phyloP scores from a whole-genome alignment of 257 asterid genomes.

The Capsicum chinense region DNA sequence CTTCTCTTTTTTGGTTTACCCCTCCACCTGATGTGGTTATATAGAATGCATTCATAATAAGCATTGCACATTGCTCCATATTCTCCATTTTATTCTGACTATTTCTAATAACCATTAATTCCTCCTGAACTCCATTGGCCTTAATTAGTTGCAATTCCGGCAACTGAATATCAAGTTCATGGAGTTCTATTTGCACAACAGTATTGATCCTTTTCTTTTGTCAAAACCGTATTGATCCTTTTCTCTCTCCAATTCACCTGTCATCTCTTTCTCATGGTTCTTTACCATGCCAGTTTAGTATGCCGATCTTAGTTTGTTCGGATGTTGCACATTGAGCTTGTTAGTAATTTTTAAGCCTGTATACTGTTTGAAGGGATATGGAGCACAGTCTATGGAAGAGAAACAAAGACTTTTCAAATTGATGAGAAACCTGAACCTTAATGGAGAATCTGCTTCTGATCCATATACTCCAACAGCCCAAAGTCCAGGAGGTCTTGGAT shows the following conservation, averaged over 20 bases:
- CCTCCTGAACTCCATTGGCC: not conserved
- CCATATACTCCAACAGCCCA: slow-evolving; percentile 79
- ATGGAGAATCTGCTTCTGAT: slow-evolving; percentile 87
- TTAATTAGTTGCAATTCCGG: not conserved
- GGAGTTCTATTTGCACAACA: not conserved
- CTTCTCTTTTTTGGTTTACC: slow-evolving; percentile 13
- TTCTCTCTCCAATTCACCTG: not conserved
- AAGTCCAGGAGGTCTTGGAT: slow-evolving; percentile 67
- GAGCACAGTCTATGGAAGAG: slow-evolving; percentile 98
- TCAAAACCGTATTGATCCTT: not conserved
- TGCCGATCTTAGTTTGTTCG: not conserved
- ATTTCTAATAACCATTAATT: not conserved
- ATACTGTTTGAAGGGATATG: slow-evolving; percentile 60
- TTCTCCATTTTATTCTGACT: not conserved
- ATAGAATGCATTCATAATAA: not conserved
- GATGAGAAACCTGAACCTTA: slow-evolving; percentile 95
- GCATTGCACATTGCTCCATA: not conserved
- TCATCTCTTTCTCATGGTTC: slow-evolving; percentile 22
- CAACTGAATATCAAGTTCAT: not conserved
- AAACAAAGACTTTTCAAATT: slow-evolving; percentile 91
- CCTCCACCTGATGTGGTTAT: slow-evolving; percentile 2
- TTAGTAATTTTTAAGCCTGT: not conserved
- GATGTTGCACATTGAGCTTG: not conserved
- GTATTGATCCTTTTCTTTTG: not conserved
- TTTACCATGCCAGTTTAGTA: not conserved